Percentiles rank a stretch among this genome's conserved stretches.
These are phyloP conservation scores for Neobulgaria alba DNA, from an alignment of 2,329 filamentous ascomycete species.

Conservation along the genomic window DNA sequence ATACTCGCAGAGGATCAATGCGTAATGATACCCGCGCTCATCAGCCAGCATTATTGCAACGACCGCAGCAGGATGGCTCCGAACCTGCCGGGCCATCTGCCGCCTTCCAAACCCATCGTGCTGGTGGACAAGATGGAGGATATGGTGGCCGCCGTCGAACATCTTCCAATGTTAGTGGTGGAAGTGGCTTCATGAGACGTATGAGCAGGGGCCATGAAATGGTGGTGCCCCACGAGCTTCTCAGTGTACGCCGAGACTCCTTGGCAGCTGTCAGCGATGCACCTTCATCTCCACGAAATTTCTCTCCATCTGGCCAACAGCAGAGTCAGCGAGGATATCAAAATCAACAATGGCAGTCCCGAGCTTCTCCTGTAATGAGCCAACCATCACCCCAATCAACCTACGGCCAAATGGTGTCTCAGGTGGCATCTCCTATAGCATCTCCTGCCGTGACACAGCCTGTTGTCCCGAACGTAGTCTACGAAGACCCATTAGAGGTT, in stretches of 20 bases:
- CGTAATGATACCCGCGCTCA: slow-evolving; percentile 59
- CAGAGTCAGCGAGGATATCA: slow-evolving; percentile 20
- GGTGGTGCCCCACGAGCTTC: slow-evolving; percentile 28
- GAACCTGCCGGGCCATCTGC: slow-evolving; percentile 79
- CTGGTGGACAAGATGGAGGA: slow-evolving; percentile 53
- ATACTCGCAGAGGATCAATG: slow-evolving; percentile 60
- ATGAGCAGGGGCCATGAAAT: slow-evolving; percentile 29
- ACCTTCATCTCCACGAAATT: slow-evolving; percentile 39
- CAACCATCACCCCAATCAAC: slow-evolving; percentile 27
- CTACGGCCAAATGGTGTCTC: slow-evolving; percentile 27
- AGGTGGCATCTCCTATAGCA: background rate
- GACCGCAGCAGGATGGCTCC: slow-evolving; percentile 57
- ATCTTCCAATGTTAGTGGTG: slow-evolving; percentile 86
- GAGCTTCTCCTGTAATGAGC: slow-evolving; percentile 29
- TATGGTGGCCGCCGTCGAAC: slow-evolving; percentile 66
- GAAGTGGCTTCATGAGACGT: slow-evolving; percentile 54
- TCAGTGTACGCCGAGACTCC: slow-evolving; percentile 40
- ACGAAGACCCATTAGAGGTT: slow-evolving; percentile 49
- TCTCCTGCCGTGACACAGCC: slow-evolving; percentile 27
- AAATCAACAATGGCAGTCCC: slow-evolving; percentile 33
- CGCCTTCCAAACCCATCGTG: slow-evolving; percentile 74
- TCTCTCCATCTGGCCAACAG: slow-evolving; percentile 26
- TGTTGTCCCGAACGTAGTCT: slow-evolving; percentile 25
- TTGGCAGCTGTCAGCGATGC: slow-evolving; percentile 42
- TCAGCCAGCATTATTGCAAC: slow-evolving; percentile 71